Evolutionary conservation across 768 basidiomycete genomes (phyloP).

Genomic region (Hypholoma fasciculare): DNA sequence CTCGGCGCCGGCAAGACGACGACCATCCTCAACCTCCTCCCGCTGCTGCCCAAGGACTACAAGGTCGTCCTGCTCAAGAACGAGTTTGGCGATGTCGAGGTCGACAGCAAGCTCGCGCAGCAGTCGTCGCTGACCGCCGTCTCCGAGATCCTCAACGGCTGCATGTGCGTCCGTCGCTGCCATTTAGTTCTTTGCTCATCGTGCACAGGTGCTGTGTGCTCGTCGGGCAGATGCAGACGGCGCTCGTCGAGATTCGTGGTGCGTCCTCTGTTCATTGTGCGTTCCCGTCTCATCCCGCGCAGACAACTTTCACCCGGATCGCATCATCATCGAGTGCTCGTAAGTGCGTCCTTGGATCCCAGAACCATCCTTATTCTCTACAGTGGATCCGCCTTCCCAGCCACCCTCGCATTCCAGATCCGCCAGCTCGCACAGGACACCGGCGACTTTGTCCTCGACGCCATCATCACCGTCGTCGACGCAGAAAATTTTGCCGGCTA

Average conservation of each 20-base stretch:
- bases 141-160: conserved; percentile 94
- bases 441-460: conserved; percentile 78
- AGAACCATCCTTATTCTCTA: background rate
- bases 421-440: conserved; percentile 85
- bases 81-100: conserved; percentile 94
- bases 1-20: conserved; percentile 82
- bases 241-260: conserved; percentile 87
- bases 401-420: conserved; percentile 93
- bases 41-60: conserved; percentile 82
- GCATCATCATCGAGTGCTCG: conserved; percentile 97
- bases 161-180: conserved; percentile 59
- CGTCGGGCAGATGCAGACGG: conserved; percentile 93
- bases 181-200: background rate
- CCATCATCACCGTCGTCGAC: conserved; percentile 89
- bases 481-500: conserved; percentile 92
- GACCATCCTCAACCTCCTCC: conserved; percentile 80
- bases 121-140: conserved; percentile 85
- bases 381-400: conserved; percentile 94
- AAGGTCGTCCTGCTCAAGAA: conserved; percentile 92
- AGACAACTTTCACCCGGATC: conserved; percentile 85
- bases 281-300: background rate
- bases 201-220: conserved; percentile 84
- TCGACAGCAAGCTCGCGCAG: conserved; percentile 88
- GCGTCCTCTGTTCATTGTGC: conserved; percentile 8
- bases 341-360: conserved; percentile 34